Conservation (phyloP, 805 yeast species). For the Priceomyces carsonii region DNA sequence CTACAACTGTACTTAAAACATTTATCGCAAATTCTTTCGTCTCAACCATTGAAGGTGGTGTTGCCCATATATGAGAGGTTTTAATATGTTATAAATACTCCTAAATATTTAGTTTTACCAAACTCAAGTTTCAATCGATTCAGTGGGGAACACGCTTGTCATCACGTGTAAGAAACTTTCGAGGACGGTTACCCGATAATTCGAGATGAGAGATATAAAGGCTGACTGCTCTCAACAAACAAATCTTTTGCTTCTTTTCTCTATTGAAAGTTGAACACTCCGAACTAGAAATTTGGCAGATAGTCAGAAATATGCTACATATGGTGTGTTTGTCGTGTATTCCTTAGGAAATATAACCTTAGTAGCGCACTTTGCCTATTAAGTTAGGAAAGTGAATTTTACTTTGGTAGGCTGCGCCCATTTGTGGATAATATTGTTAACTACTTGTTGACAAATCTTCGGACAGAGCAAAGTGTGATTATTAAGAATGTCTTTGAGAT, state of each 20-base stretch:
- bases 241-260: constrained; percentile 17
- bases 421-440: constrained; percentile 19
- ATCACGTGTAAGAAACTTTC: not conserved
- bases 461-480: constrained; percentile 44
- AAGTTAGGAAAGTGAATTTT: constrained; percentile 33
- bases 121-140: constrained; percentile 2
- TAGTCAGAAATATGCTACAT: constrained; percentile 16
- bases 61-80: constrained; percentile 3
- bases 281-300: constrained; percentile 33
- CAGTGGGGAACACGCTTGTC: not conserved
- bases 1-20: constrained; percentile 10
- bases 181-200: no score
- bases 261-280: constrained; percentile 41
- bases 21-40: constrained; percentile 12
- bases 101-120: not conserved
- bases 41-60: constrained; percentile 12
- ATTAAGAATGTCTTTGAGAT: constrained; percentile 41
- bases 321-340: constrained; percentile 4
- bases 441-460: constrained; percentile 27
- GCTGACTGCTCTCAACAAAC: no score
- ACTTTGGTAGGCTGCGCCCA: constrained; percentile 12
- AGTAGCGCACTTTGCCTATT: constrained; percentile 35
- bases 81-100: constrained; percentile 5
- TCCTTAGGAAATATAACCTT: constrained; percentile 25
- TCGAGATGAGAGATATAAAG: no score